phyloP scores from a whole-genome alignment of 1,284 basidiomycete genomes.

The Austroboletus novae-zelandiae region DNA sequence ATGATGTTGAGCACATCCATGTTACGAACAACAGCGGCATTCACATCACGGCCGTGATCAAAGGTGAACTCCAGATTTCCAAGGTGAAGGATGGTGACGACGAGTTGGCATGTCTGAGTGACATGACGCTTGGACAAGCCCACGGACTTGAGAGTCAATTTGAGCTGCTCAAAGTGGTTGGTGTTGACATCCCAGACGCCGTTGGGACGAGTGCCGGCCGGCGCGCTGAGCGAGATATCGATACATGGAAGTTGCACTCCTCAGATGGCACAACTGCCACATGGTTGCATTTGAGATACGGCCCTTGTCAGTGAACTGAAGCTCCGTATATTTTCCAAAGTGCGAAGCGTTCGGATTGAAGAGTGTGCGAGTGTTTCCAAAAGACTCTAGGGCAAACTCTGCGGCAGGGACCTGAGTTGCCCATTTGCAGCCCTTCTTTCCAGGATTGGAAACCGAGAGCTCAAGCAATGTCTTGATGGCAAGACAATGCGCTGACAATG shows the following conservation, averaged over 20 bases:
- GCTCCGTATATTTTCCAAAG: slow-evolving; percentile 91
- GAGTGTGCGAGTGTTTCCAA: slow-evolving; percentile 87
- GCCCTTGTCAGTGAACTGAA: slow-evolving; percentile 91
- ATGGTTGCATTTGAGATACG: slow-evolving; percentile 86
- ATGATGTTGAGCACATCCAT: no score
- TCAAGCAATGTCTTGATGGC: slow-evolving; percentile 89
- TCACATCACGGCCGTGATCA: no score
- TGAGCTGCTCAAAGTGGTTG: no score
- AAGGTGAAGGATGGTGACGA: no score
- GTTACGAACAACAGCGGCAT: no score
- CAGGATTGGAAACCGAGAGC: slow-evolving; percentile 82
- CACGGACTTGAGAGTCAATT: no score
- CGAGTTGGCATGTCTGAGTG: no score
- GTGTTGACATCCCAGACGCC: no score
- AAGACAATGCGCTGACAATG: no score
- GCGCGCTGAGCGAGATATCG: background rate
- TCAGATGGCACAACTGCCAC: slow-evolving; percentile 79
- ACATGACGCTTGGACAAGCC: no score
- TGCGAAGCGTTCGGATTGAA: slow-evolving; percentile 91
- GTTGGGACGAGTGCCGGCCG: no score
- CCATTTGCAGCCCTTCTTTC: slow-evolving; percentile 93
- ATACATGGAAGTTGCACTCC: slow-evolving; percentile 86
- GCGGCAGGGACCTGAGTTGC: slow-evolving; percentile 85
- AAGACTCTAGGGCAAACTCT: slow-evolving; percentile 93
- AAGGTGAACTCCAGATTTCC: no score